Conservation (phyloP, 202 grass and related monocot genomes). For the Musa balbisiana region DNA sequence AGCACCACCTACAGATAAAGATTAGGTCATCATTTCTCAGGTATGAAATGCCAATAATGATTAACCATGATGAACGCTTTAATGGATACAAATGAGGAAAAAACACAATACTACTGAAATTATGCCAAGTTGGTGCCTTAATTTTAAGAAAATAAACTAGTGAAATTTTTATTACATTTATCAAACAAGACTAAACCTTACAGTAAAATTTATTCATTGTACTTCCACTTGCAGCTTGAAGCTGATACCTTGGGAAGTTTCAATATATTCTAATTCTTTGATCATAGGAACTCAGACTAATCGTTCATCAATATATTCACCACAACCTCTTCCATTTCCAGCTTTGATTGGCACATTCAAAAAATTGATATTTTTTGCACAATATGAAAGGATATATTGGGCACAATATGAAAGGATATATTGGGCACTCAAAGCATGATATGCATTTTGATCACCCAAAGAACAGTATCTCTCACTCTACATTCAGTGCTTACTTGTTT, state of each 20-base stretch:
- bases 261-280: neutral
- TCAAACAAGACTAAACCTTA: neutral
- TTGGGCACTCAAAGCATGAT: too few species aligned
- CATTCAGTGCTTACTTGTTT: neutral
- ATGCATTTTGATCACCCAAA: neutral
- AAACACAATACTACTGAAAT: neutral
- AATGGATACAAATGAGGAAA: neutral
- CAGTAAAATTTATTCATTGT: neutral
- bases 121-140: neutral
- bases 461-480: neutral
- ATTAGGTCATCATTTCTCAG: neutral
- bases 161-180: neutral
- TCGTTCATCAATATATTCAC: neutral
- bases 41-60: neutral
- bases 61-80: neutral
- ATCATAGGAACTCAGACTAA: neutral
- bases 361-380: neutral
- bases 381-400: neutral
- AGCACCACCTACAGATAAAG: constrained; percentile 50
- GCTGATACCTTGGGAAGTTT: neutral
- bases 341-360: too few species aligned
- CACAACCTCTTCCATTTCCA: too few species aligned
- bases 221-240: neutral
- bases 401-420: neutral
- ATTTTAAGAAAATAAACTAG: neutral